Base-by-base conservation (phyloP, 495 filamentous ascomycete species). In the Aspergillus ellipticus region DNA sequence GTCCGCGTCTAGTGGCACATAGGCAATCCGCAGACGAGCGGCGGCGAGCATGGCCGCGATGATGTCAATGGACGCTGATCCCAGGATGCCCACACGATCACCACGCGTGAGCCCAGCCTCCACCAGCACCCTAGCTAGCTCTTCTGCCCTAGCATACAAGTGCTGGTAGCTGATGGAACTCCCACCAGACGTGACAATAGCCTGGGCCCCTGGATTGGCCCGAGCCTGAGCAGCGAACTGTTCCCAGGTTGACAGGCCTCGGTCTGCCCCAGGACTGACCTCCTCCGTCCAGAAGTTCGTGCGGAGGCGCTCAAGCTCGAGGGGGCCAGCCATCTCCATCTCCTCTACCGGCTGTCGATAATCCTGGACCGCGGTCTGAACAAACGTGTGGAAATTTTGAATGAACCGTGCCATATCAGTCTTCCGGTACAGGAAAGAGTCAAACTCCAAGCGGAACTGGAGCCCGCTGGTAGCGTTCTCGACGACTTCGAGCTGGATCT, bases 361-460 rank as follows among this genome's bases (percentile, higher is more conserved):
- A 49, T 69, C 67, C 9, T 60, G 49, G 54, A 70, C 60, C 41
- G 63, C 45, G 45, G 61, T 67, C 9, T 48, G 54, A 13, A 67
- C 26, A 49, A 65, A 70, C 11, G 54, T 29, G 9, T 63, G 21
- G 54, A 70, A 70, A 20, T 70, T 70, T 22, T 67, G 64, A 17
- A 69, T 57, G 57, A 69, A 70, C 21, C 62, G 54, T 5, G 53
- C 56, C 67, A 70, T 70, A 16, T 69, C 64, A 6, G 58, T 31
- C 11, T 48, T 49, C n/a, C 51, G 58, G 37, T 70, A 70, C 10
- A 69, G 39, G 15, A 46, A 54, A 8, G 59, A 62, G 1, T 46
- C 53, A 55, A 59, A 68, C 35, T 68, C 63, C 3, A 69, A 53
- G 6, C 56, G 59, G 2, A 69, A 49, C 5, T 58, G 48, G 10